These are phyloP conservation scores for Penicillium sp. DNA, from an alignment of 2,329 filamentous ascomycete species.

Conservation along the genomic window DNA sequence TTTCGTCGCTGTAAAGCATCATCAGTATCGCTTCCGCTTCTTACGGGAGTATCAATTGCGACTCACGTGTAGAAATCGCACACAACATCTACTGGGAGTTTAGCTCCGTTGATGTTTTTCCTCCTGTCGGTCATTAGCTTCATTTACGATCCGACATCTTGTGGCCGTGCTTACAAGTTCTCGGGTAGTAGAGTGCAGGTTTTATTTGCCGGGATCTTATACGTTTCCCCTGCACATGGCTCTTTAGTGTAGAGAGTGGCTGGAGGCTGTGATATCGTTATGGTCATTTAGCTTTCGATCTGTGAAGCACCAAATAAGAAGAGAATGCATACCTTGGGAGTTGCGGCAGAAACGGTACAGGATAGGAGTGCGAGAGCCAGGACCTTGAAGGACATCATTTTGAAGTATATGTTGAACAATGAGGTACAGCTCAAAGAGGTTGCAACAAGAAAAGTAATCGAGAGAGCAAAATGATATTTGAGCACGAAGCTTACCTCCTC, in stretches of 20 bases:
- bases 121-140: neutral
- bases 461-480: neutral
- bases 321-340: neutral
- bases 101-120: neutral
- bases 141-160: neutral
- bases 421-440: neutral
- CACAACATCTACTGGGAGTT: neutral
- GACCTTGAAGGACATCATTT: neutral
- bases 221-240: neutral
- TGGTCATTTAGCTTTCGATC: neutral
- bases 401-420: neutral
- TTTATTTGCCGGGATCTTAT: neutral
- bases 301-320: neutral
- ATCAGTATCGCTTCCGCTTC: neutral
- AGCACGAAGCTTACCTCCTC: neutral
- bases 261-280: neutral
- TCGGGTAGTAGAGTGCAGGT: neutral
- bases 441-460: neutral
- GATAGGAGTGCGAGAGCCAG: neutral
- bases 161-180: neutral
- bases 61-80: neutral
- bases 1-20: neutral
- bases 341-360: neutral
- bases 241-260: neutral
- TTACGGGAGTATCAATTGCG: neutral